These are phyloP conservation scores for Lophium mytilinum DNA, from an alignment of 495 filamentous ascomycete genomes.

Conservation along the genomic window DNA sequence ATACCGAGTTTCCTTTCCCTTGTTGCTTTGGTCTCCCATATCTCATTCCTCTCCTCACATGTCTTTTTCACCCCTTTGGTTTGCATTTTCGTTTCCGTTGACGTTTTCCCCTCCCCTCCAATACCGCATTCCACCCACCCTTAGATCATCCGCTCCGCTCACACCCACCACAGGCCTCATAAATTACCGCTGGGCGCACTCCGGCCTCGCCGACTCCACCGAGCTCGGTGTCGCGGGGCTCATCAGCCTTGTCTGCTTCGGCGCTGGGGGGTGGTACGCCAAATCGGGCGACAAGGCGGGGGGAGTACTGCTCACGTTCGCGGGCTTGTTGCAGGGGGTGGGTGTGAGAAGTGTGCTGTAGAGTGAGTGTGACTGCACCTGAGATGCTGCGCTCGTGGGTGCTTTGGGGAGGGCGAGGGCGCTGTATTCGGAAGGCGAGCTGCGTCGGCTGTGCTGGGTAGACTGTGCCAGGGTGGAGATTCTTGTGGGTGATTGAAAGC, in stretches of 20 bases:
- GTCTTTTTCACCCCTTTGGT: neutral
- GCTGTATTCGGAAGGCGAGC: too few relatives aligned
- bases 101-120: neutral
- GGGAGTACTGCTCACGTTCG: slow-evolving; percentile 2
- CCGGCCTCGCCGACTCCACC: slow-evolving; percentile 10
- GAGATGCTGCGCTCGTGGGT: too few relatives aligned
- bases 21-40: neutral
- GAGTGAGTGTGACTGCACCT: too few relatives aligned
- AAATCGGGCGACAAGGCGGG: slow-evolving; percentile 13
- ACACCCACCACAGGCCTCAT: slow-evolving; percentile 7
- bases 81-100: too few relatives aligned
- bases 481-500: too few relatives aligned
- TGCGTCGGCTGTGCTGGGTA: too few relatives aligned
- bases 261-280: slow-evolving; percentile 9
- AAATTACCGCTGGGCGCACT: slow-evolving; percentile 18
- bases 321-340: slow-evolving; percentile 8
- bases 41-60: neutral
- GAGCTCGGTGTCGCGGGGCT: slow-evolving; percentile 14
- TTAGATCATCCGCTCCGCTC: neutral
- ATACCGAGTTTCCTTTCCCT: too few relatives aligned
- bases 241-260: slow-evolving; percentile 8
- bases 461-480: too few relatives aligned
- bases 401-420: too few relatives aligned
- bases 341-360: slow-evolving; percentile 1
- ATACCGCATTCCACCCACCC: too few relatives aligned